phyloP scores from a whole-genome alignment of 371 early-diverging fungal species.

The Smittium culicis region DNA sequence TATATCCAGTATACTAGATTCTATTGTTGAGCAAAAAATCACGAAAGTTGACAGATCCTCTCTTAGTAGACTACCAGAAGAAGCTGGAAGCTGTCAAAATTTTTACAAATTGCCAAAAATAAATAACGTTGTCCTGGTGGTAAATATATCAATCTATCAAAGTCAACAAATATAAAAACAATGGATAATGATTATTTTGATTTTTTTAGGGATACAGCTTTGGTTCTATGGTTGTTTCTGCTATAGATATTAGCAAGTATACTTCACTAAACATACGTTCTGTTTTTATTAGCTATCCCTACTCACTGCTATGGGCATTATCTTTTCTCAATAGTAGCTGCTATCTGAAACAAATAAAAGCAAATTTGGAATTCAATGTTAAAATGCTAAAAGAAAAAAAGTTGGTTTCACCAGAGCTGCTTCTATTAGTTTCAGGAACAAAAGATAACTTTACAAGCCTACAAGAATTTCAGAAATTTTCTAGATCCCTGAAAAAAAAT shows the following conservation, averaged over 20 bases:
- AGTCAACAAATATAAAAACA: too few species aligned
- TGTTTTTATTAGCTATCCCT: slow-evolving; percentile 27
- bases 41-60: too few species aligned
- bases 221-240: slow-evolving; percentile 24
- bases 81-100: not conserved
- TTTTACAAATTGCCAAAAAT: not conserved
- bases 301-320: slow-evolving; percentile 28
- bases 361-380: not conserved
- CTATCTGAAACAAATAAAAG: slow-evolving; percentile 16
- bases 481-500: too few species aligned
- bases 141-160: too few species aligned
- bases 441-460: slow-evolving; percentile 23
- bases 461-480: slow-evolving; percentile 20
- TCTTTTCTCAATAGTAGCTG: slow-evolving; percentile 18
- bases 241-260: slow-evolving; percentile 18
- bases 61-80: too few species aligned
- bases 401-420: not conserved
- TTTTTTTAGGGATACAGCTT: slow-evolving; percentile 34
- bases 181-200: too few species aligned
- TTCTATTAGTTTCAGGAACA: slow-evolving; percentile 22
- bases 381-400: too few species aligned
- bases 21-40: slow-evolving; percentile 14
- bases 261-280: slow-evolving; percentile 20
- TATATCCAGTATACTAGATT: slow-evolving; percentile 21
- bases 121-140: not conserved